phyloP scores from a whole-genome alignment of 768 basidiomycete species.

The Lentinula boryana region DNA sequence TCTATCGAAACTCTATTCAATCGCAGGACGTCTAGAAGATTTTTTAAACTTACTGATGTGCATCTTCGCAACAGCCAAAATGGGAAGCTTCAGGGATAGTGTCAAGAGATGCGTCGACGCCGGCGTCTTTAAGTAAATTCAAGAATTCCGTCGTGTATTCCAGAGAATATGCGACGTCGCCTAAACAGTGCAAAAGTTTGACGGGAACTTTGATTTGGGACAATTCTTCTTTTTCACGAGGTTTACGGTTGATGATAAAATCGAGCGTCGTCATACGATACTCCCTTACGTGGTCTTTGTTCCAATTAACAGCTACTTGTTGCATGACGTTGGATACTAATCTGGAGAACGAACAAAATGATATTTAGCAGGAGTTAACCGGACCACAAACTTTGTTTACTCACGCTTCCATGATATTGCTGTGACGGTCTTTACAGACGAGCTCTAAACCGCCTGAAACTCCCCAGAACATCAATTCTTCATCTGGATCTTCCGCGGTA shows the following conservation, averaged over 20 bases:
- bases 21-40: background rate
- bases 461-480: slow-evolving; percentile 20
- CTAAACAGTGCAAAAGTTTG: slow-evolving; percentile 24
- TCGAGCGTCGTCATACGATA: slow-evolving; percentile 25
- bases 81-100: slow-evolving; percentile 26
- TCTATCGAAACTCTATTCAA: slow-evolving; percentile 11
- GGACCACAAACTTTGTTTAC: background rate
- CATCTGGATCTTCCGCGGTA: slow-evolving; percentile 15
- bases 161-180: slow-evolving; percentile 30
- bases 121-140: slow-evolving; percentile 18
- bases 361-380: background rate
- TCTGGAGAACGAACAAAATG: slow-evolving; percentile 6
- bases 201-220: slow-evolving; percentile 24
- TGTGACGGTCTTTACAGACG: slow-evolving; percentile 21
- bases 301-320: slow-evolving; percentile 19
- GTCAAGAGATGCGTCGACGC: slow-evolving; percentile 19
- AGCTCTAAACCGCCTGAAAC: slow-evolving; percentile 25
- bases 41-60: slow-evolving; percentile 18
- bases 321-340: slow-evolving; percentile 18
- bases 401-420: slow-evolving; percentile 19
- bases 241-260: slow-evolving; percentile 22
- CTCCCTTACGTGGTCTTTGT: slow-evolving; percentile 19
- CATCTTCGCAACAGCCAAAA: slow-evolving; percentile 29
- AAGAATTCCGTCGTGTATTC: slow-evolving; percentile 19
- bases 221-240: slow-evolving; percentile 16